These are phyloP conservation scores for Metarhizium humberi DNA, from an alignment of 2,329 filamentous ascomycete genomes.

Conservation along the genomic window DNA sequence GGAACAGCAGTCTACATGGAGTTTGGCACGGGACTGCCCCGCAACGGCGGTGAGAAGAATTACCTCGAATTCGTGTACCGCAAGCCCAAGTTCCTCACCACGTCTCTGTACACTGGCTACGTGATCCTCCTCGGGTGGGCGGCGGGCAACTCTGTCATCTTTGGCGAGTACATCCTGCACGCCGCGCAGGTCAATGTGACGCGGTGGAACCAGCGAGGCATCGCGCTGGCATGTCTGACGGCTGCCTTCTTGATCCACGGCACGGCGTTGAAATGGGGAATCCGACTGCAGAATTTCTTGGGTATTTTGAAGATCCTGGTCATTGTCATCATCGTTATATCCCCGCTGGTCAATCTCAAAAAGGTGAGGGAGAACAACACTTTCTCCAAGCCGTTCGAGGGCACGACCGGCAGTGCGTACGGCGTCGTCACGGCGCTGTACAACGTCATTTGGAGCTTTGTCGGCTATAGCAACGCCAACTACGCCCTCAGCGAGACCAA, in stretches of 20 bases:
- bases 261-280: slow-evolving; percentile 53
- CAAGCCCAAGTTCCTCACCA: slow-evolving; percentile 50
- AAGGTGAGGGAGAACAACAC: slow-evolving; percentile 50
- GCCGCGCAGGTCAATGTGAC: slow-evolving; percentile 52
- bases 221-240: slow-evolving; percentile 59
- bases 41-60: slow-evolving; percentile 58
- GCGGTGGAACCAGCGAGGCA: slow-evolving; percentile 57
- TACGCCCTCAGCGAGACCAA: slow-evolving; percentile 57
- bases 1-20: slow-evolving; percentile 59
- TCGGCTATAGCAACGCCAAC: slow-evolving; percentile 61
- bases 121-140: slow-evolving; percentile 57
- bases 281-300: slow-evolving; percentile 57
- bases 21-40: slow-evolving; percentile 55
- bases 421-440: slow-evolving; percentile 61
- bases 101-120: slow-evolving; percentile 51
- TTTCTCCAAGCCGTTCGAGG: slow-evolving; percentile 54
- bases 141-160: slow-evolving; percentile 58
- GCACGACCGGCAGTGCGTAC: slow-evolving; percentile 57
- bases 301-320: slow-evolving; percentile 58
- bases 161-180: slow-evolving; percentile 61
- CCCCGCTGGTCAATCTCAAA: slow-evolving; percentile 51
- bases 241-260: slow-evolving; percentile 58
- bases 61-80: slow-evolving; percentile 58
- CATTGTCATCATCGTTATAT: slow-evolving; percentile 54
- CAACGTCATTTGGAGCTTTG: slow-evolving; percentile 63